These are phyloP conservation scores for Cladorrhinum sp. DNA, from an alignment of 2,329 filamentous ascomycete genomes.

Conservation along the genomic window DNA sequence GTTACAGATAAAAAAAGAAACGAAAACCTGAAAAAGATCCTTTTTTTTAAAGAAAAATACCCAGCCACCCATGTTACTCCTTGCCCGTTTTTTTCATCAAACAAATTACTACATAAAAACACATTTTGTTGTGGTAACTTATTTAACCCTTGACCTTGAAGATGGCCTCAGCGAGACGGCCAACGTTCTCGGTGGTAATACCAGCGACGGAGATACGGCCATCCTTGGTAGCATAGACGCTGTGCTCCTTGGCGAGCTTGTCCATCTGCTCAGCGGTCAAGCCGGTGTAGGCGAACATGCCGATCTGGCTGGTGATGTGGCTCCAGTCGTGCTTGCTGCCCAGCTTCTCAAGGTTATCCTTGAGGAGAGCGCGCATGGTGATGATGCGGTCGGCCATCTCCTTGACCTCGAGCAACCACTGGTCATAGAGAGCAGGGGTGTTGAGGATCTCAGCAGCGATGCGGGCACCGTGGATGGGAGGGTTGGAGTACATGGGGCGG, in stretches of 20 bases:
- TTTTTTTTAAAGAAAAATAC: conserved; percentile 1
- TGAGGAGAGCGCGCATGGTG: conserved; percentile 91
- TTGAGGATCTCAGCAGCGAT: conserved; percentile 91
- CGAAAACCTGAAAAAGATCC: background rate
- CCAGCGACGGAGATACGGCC: conserved; percentile 83
- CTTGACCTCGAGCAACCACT: conserved; percentile 97
- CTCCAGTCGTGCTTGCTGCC: conserved; percentile 97
- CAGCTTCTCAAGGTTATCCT: conserved; percentile 90
- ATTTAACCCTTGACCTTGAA: conserved; percentile 72
- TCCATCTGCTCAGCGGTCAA: conserved; percentile 91
- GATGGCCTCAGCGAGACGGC: conserved; percentile 77
- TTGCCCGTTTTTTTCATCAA: conserved; percentile 5
- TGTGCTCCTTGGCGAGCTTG: conserved; percentile 86
- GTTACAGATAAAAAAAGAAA: background rate
- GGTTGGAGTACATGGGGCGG: conserved; percentile 96
- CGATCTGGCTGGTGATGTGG: conserved; percentile 98
- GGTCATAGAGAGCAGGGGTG: conserved; percentile 76
- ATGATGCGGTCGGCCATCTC: conserved; percentile 99
- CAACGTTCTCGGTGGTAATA: conserved; percentile 76
- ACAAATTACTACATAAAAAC: background rate
- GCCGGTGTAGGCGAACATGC: conserved; percentile 99
- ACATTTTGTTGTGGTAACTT: background rate
- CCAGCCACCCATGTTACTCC: conserved; percentile 12
- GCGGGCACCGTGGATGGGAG: conserved; percentile 91
- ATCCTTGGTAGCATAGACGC: conserved; percentile 94